Evolutionary conservation across 257 asterid genomes (phyloP), one percentile per base, ranked within the genome.

Genomic region (Cruciata laevipes): DNA sequence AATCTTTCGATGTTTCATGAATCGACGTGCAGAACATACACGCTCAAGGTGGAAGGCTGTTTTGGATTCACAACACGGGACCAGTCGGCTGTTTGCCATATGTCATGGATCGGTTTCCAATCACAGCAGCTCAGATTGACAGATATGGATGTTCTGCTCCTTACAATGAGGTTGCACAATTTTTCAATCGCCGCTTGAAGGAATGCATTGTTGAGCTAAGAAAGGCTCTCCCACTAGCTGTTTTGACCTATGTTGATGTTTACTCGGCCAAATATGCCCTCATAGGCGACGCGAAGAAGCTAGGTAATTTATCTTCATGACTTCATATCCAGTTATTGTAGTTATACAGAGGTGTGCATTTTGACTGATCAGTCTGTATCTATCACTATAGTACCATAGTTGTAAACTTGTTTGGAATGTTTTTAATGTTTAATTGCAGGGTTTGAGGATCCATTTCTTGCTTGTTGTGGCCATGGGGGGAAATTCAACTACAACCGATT

Each of bases 41-140:
- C 72, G 67, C 24, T 12, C 70, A 64, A 65, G 91, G 97, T 30
- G 97, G 91, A 49, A 79, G 89, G 68, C 74, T 86, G 2, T 87
- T 90, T 75, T 84, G 87, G 95, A 82, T 90, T 63, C 97, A 90
- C 77, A 90, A 90, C 73, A 90, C 97, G 0, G 92, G 90, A 30
- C 92, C 95, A 0, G 89, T 73, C 2, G 96, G 97, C 38, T 90
- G 96, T 69, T 65, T 84, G 56, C 96, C 95, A 2, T 88, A 83
- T 40, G 73, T 85, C 18, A 78, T 90, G 95, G 96, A 86, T 70
- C 79, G 87, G 9, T 80, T 81, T 63, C 75, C 63, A 1, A 80
- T 83, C 53, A 75, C 86, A 40, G 81, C 87, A 20, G 78, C 89
- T 51, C 90, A 86, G 80, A 66, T 85, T 3, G 97, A 90, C 25